phyloP scores from a whole-genome alignment of 305 asterid species.

The Solanum hybrid region DNA sequence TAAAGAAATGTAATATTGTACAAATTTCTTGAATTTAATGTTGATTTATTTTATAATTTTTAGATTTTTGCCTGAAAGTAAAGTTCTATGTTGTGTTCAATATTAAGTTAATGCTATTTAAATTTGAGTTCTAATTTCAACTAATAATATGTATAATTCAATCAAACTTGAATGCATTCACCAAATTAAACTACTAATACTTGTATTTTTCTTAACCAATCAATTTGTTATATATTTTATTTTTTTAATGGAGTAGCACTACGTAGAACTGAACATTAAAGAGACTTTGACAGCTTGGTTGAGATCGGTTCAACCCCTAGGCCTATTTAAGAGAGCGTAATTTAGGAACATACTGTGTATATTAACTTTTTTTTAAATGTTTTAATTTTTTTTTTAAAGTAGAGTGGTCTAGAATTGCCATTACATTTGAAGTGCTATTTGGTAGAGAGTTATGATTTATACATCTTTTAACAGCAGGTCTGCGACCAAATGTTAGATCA shows the following conservation, averaged over 20 bases:
- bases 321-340: background rate
- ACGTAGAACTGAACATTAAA: background rate
- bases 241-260: background rate
- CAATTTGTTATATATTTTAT: background rate
- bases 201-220: background rate
- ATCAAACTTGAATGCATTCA: background rate
- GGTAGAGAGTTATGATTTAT: background rate
- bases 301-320: background rate
- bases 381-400: background rate
- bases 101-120: background rate
- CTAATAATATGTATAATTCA: background rate
- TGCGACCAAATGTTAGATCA: background rate
- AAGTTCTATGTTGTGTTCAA: background rate
- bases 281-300: background rate
- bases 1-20: background rate
- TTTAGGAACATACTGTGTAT: background rate
- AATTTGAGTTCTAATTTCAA: background rate
- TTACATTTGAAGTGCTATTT: background rate
- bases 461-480: background rate
- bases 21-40: background rate
- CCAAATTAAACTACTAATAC: background rate
- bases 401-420: background rate
- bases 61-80: background rate
- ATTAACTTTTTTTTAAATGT: background rate
- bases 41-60: background rate